phyloP scores from a whole-genome alignment of 1,284 basidiomycete genomes.

The Pseudozyma flocculosa region DNA sequence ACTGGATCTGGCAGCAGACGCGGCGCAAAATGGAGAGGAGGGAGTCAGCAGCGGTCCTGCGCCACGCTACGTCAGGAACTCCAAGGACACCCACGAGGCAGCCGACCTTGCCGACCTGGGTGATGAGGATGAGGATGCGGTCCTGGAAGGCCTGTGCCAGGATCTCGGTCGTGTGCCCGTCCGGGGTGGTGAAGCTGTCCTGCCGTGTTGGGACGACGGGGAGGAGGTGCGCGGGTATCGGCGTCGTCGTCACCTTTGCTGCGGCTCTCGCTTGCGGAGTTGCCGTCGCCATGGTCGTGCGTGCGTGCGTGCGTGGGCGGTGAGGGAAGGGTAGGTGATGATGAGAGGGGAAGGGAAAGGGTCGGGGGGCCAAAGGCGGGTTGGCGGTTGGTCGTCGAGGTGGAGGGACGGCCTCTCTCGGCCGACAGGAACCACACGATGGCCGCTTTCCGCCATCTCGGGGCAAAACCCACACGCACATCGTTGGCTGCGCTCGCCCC shows the following conservation, averaged over 20 bases:
- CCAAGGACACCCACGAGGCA: constrained; percentile 18
- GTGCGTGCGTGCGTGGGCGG: too few species aligned
- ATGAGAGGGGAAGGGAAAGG: too few species aligned
- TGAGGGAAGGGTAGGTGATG: too few species aligned
- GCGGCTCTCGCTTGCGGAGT: too few species aligned
- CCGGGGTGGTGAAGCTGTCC: constrained; percentile 2
- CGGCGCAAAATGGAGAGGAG: neutral
- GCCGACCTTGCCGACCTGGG: constrained; percentile 38
- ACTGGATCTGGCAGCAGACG: constrained; percentile 1
- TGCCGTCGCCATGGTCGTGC: too few species aligned
- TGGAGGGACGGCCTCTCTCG: too few species aligned
- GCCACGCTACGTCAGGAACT: too few species aligned
- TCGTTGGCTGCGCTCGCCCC: too few species aligned
- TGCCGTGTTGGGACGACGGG: constrained; percentile 13
- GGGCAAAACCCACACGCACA: neutral
- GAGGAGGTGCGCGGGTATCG: neutral
- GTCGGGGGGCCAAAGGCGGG: too few species aligned
- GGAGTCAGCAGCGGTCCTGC: neutral
- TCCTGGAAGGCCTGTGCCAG: constrained; percentile 33
- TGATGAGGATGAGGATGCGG: constrained; percentile 38
- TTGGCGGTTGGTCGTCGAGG: too few species aligned
- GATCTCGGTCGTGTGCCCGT: constrained; percentile 18
- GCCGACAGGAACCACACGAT: too few species aligned
- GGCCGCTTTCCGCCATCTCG: too few species aligned
- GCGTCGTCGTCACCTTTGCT: constrained; percentile 2